A percentile compares a stretch with the other conserved stretches of the same genome.
These are phyloP conservation scores for Gaertneriomyces sp. DNA, from an alignment of 192 early-diverging fungal genomes.

Conservation along the genomic window DNA sequence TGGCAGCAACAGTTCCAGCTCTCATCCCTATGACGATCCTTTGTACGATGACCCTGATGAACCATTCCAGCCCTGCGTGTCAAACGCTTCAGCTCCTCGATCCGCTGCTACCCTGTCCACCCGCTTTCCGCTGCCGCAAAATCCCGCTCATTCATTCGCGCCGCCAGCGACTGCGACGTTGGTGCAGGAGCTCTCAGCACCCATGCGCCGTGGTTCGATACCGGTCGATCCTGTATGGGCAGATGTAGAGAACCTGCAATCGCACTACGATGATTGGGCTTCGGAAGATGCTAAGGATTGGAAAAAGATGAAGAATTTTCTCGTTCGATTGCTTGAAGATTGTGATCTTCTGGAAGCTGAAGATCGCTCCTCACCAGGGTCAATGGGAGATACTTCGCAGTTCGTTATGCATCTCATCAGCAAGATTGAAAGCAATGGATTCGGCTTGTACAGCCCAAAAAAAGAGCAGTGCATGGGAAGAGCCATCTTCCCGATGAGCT, in stretches of 20 bases:
- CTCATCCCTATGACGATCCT: constrained; percentile 8
- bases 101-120: too few relatives aligned
- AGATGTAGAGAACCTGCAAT: constrained; percentile 43
- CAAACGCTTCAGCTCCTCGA: too few relatives aligned
- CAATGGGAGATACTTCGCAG: constrained; percentile 14
- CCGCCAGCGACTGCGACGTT: constrained; percentile 2
- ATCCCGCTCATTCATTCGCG: constrained; percentile 16
- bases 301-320: constrained; percentile 47
- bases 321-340: constrained; percentile 42
- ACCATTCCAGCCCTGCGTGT: too few relatives aligned
- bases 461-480: constrained; percentile 35
- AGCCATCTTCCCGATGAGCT: constrained; percentile 60
- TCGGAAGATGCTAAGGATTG: constrained; percentile 55
- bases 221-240: constrained; percentile 6
- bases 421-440: constrained; percentile 64
- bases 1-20: neutral
- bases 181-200: constrained; percentile 2
- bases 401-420: constrained; percentile 59
- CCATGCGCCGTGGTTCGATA: neutral
- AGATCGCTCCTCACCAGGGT: constrained; percentile 1
- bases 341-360: constrained; percentile 39
- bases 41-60: neutral
- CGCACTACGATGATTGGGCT: constrained; percentile 61
- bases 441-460: constrained; percentile 56
- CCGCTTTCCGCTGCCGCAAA: neutral